These are phyloP conservation scores for Fusarium udum DNA, from an alignment of 2,329 filamentous ascomycete genomes.

Conservation along the genomic window DNA sequence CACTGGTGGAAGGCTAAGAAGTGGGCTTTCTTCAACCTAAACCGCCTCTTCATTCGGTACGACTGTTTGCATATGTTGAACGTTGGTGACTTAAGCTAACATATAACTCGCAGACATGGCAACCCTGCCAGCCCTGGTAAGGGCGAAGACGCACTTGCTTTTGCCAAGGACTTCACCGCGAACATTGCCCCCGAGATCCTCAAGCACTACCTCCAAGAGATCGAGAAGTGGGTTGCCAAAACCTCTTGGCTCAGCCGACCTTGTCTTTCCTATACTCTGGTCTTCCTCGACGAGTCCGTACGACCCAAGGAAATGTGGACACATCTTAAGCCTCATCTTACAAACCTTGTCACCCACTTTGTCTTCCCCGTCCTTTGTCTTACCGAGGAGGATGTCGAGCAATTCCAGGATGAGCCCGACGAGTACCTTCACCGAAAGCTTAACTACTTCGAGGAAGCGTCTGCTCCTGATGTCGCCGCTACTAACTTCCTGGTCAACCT, in stretches of 20 bases:
- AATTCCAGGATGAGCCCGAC: conserved; percentile 93
- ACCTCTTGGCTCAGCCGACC: conserved; percentile 94
- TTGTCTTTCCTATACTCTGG: conserved; percentile 90
- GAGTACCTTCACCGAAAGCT: conserved; percentile 97
- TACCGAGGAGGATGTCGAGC: conserved; percentile 88
- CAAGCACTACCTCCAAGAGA: conserved; percentile 91
- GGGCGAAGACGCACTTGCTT: conserved; percentile 77
- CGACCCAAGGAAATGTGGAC: conserved; percentile 98
- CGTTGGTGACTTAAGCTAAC: conserved; percentile 1
- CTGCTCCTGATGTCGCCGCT: conserved; percentile 91
- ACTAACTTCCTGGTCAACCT: conserved; percentile 96
- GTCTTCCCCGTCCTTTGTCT: conserved; percentile 96
- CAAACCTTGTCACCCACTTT: conserved; percentile 91
- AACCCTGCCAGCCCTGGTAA: conserved; percentile 83
- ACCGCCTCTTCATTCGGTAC: conserved; percentile 91
- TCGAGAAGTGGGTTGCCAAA: conserved; percentile 98
- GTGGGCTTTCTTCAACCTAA: conserved; percentile 98
- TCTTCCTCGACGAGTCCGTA: conserved; percentile 96
- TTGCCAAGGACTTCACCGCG: conserved; percentile 88
- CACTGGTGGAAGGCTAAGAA: conserved; percentile 99
- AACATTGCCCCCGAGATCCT: conserved; percentile 96
- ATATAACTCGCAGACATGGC: conserved; percentile 73
- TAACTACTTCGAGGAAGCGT: conserved; percentile 98
- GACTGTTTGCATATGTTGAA: conserved; percentile 33
- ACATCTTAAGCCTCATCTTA: conserved; percentile 90